These are phyloP conservation scores for Carex scoparia DNA, from an alignment of 176 grass and related monocot genomes.

Conservation along the genomic window DNA sequence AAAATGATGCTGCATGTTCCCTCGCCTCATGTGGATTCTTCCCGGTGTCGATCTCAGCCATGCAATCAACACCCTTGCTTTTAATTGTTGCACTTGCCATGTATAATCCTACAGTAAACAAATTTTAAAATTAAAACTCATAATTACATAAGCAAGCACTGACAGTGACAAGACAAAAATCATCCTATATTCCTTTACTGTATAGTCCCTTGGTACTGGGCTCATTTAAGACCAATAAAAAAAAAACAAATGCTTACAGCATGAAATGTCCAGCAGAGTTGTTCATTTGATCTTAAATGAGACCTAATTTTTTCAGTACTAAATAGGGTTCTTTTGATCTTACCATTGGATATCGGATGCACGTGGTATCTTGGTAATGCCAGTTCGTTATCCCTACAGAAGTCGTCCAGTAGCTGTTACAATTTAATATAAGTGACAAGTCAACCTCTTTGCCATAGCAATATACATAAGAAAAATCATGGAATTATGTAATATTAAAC, in stretches of 20 bases:
- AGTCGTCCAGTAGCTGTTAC: conserved; percentile 15
- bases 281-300: no score
- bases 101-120: neutral
- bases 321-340: neutral
- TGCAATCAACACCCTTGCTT: conserved; percentile 1
- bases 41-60: neutral
- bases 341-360: conserved; percentile 13
- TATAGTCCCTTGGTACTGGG: neutral
- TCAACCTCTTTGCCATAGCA: neutral
- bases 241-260: neutral
- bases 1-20: conserved; percentile 1
- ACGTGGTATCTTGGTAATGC: conserved; percentile 11
- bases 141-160: neutral
- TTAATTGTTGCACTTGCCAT: conserved; percentile 2
- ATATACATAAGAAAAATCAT: neutral
- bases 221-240: neutral
- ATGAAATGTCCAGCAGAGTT: no score
- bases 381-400: conserved; percentile 26
- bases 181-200: neutral
- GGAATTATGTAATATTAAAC: neutral
- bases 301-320: neutral
- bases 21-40: conserved; percentile 11
- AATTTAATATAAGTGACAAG: neutral
- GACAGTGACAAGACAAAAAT: neutral
- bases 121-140: neutral